These are phyloP conservation scores for Helotiales sp. DNA, from an alignment of 2,329 filamentous ascomycete genomes.

Conservation along the genomic window DNA sequence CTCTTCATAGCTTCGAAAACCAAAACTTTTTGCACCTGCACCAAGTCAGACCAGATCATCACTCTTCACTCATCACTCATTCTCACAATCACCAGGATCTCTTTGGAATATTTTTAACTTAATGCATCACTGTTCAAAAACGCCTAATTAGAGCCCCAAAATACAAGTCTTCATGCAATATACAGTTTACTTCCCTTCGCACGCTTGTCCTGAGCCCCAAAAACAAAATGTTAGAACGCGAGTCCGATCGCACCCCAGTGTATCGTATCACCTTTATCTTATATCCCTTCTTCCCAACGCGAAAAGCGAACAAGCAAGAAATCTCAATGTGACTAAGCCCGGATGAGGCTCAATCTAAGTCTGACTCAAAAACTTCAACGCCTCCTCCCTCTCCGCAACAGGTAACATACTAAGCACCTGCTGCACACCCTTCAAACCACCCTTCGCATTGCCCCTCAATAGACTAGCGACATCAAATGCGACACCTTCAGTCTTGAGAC, in stretches of 20 bases:
- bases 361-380: slow-evolving; percentile 34
- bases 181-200: too few species aligned
- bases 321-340: neutral
- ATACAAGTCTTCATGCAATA: slow-evolving; percentile 13
- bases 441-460: slow-evolving; percentile 64
- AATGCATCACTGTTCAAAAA: slow-evolving; percentile 10
- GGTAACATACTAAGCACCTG: slow-evolving; percentile 85
- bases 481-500: slow-evolving; percentile 74
- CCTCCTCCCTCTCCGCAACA: slow-evolving; percentile 76
- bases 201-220: slow-evolving; percentile 2
- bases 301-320: neutral
- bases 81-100: neutral
- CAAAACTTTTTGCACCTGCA: too few species aligned
- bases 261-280: too few species aligned
- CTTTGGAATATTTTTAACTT: neutral
- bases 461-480: slow-evolving; percentile 69
- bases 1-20: neutral
- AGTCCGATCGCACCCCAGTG: too few species aligned
- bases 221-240: too few species aligned
- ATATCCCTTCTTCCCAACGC: too few species aligned
- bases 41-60: neutral
- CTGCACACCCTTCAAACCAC: slow-evolving; percentile 80
- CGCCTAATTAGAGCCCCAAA: slow-evolving; percentile 11
- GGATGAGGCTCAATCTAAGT: slow-evolving; percentile 3
- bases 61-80: neutral